Percentiles rank a stretch among this genome's conserved stretches.
Conservation (phyloP, 805 yeast genomes). For the Metschnikowia proteae region DNA sequence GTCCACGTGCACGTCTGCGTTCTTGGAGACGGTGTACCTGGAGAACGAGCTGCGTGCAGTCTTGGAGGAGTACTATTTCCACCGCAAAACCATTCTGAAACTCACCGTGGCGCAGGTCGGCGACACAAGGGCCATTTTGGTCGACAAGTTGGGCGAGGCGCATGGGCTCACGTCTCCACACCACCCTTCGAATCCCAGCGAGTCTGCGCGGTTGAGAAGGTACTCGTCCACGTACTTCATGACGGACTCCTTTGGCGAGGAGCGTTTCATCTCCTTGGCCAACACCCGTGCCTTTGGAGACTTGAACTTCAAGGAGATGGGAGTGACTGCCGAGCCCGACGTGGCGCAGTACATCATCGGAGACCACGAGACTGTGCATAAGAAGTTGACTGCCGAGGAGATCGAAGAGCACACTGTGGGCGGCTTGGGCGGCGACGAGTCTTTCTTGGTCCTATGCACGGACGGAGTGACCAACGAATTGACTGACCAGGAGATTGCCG, state of each 20-base stretch:
- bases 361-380: slow-evolving; percentile 34
- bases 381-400: slow-evolving; percentile 37
- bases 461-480: slow-evolving; percentile 85
- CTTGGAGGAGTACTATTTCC: slow-evolving; percentile 49
- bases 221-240: slow-evolving; percentile 58
- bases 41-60: slow-evolving; percentile 29
- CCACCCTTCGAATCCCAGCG: slow-evolving; percentile 82
- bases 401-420: slow-evolving; percentile 34
- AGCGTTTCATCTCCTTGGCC: slow-evolving; percentile 75
- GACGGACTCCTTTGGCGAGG: slow-evolving; percentile 93
- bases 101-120: slow-evolving; percentile 87
- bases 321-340: slow-evolving; percentile 92
- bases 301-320: slow-evolving; percentile 69
- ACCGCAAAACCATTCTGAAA: slow-evolving; percentile 60
- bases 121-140: slow-evolving; percentile 82
- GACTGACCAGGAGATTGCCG: slow-evolving; percentile 89
- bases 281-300: slow-evolving; percentile 96
- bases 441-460: slow-evolving; percentile 74
- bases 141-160: slow-evolving; percentile 77
- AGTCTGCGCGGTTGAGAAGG: slow-evolving; percentile 64
- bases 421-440: slow-evolving; percentile 77
- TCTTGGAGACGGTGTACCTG: slow-evolving; percentile 47
- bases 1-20: slow-evolving; percentile 68
- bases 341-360: slow-evolving; percentile 68
- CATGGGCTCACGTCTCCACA: slow-evolving; percentile 76